Base-by-base conservation (phyloP, 108 stramenopile genomes). In the Cyclotella sp. region DNA sequence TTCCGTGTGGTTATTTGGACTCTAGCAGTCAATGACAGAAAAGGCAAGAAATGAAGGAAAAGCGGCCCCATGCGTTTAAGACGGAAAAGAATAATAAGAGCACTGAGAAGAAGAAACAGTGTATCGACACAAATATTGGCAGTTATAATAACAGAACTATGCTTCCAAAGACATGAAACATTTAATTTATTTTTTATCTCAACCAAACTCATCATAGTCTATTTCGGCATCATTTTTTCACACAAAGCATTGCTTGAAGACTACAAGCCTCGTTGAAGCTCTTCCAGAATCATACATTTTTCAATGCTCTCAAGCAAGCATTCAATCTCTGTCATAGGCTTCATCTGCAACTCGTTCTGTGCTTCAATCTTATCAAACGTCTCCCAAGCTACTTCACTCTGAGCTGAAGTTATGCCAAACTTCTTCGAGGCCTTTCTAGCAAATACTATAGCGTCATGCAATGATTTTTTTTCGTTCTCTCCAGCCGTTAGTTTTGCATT, bases 1-100 rank as follows among this genome's bases (percentile, higher is more conserved):
- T 76, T 73, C 90, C 10, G 49, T 93, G 47, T 93, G 90, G 89
- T 64, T 93, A 12, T 93, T 93, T 86, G 89, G 84, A 5, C 68
- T 84, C 8, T 90, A 91, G 49, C 66, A 72, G 26, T 67, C 89
- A 10, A 89, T 86, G 54, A 43, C 63, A 39, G 19, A 65, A 63
- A 22, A 46, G 3, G 68, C 77, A 55, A 10, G 47, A 67, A 40
- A 55, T 39, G 54, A 66, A 61, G 67, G 81, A 19, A 82, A 73
- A 49, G 69, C 57, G 47, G 70, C 81, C 3, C 88, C 91, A 28
- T 88, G 84, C 62, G 75, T 76, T n/a, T 75, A 71, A 27, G 85
- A 89, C 69, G 90, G 85, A 55, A 93, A 93, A 63, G 79, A 87
- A 62, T 28, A 65, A 45, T 74, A 79, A 60, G 79, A 54, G 52